Conservation (phyloP, 305 asterid species). For the Fraxinus platypoda region DNA sequence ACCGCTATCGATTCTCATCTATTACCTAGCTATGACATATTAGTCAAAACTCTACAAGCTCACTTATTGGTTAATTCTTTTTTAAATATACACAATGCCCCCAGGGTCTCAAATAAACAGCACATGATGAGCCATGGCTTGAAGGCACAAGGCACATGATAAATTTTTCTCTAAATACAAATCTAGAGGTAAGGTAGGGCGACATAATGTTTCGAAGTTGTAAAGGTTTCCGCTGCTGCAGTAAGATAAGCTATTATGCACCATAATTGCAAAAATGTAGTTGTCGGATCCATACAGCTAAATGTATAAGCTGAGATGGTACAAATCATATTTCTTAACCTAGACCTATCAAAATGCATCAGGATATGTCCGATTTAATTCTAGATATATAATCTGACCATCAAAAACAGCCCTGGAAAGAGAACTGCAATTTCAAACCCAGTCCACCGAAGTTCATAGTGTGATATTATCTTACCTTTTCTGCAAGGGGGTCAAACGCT, state of each 20-base stretch:
- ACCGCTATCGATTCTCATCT: neutral
- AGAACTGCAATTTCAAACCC: neutral
- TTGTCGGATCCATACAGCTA: neutral
- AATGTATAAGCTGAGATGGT: neutral
- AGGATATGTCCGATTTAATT: neutral
- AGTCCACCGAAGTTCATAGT: neutral
- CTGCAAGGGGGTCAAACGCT: slow-evolving; percentile 98
- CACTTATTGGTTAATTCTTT: neutral
- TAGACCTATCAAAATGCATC: neutral
- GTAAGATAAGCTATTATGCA: neutral
- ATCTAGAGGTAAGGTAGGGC: neutral
- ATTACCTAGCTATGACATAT: neutral
- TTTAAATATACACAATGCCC: neutral
- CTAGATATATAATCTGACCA: neutral
- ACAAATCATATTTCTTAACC: neutral
- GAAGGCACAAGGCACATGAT: neutral
- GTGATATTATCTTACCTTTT: slow-evolving; percentile 61
- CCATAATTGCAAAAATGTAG: neutral
- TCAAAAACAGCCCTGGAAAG: neutral
- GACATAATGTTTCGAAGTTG: neutral
- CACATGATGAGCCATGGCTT: neutral
- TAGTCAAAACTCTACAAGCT: neutral
- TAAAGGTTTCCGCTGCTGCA: neutral
- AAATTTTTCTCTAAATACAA: neutral
- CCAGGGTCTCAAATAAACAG: neutral